Percentiles rank a stretch among this genome's conserved stretches.
These are phyloP conservation scores for Malassezia yamatoensis DNA, from an alignment of 1,284 basidiomycete genomes.

Conservation along the genomic window DNA sequence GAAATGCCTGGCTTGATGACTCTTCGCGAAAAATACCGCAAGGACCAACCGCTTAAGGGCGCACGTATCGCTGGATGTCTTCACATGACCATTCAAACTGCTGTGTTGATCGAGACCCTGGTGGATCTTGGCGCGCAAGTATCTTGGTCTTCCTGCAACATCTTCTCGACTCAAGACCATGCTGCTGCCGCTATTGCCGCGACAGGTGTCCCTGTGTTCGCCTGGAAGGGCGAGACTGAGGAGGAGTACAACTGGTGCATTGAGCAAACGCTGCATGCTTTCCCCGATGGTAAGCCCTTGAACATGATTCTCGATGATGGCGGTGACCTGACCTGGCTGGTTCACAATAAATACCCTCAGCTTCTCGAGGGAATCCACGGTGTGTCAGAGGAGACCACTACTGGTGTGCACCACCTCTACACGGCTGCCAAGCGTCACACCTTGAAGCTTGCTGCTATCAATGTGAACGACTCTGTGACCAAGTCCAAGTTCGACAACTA, in stretches of 20 bases:
- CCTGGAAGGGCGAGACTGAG: conserved; percentile 99
- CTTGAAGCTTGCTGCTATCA: conserved; percentile 96
- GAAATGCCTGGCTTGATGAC: conserved; percentile 48
- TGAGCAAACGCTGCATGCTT: conserved; percentile 81
- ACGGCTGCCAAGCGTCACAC: conserved; percentile 89
- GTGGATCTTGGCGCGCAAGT: conserved; percentile 91
- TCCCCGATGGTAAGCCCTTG: conserved; percentile 65
- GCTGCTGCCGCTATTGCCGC: conserved; percentile 96
- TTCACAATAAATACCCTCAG: conserved; percentile 68
- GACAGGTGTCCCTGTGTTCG: conserved; percentile 93
- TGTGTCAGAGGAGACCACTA: conserved; percentile 98
- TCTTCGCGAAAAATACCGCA: conserved; percentile 58
- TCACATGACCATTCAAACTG: conserved; percentile 80
- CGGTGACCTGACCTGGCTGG: conserved; percentile 86
- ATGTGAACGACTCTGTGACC: conserved; percentile 89
- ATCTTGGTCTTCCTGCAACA: conserved; percentile 99
- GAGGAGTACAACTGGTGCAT: conserved; percentile 94
- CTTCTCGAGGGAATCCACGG: conserved; percentile 55
- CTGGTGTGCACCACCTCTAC: conserved; percentile 99
- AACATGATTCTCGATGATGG: conserved; percentile 99
- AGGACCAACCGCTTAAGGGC: conserved; percentile 77
- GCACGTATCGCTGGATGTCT: conserved; percentile 76
- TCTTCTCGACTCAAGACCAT: conserved; percentile 97
- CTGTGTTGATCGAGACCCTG: conserved; percentile 52
- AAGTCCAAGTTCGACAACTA: conserved; percentile 88